Conservation (phyloP, 805 yeast species). For the Dipodascus geniculatus region DNA sequence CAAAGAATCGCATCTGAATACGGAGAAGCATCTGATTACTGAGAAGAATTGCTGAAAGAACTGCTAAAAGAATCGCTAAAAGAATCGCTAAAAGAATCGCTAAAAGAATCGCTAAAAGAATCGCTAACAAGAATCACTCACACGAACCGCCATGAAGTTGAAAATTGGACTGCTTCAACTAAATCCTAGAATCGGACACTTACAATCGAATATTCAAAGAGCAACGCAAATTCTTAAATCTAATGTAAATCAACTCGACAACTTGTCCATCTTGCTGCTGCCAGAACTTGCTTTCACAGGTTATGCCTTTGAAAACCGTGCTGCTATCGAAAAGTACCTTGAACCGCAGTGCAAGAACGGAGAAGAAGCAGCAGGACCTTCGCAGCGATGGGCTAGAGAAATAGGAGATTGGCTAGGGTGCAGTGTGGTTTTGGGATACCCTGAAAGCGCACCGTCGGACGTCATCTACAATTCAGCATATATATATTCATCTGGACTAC, state of each 20-base stretch:
- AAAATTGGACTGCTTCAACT: conserved; percentile 54
- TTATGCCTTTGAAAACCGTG: conserved; percentile 46
- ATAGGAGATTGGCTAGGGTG: conserved; percentile 42
- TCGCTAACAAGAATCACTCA: no score
- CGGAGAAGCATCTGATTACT: no score
- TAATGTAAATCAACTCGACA: conserved; percentile 38
- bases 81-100: no score
- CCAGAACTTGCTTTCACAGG: conserved; percentile 86
- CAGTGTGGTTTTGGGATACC: conserved; percentile 72
- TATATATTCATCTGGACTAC: conserved; percentile 36
- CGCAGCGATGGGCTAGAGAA: conserved; percentile 44
- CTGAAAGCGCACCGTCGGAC: conserved; percentile 35
- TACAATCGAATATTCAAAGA: conserved; percentile 40
- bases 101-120: no score
- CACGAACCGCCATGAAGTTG: background rate
- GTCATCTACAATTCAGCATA: conserved; percentile 59
- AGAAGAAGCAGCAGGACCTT: conserved; percentile 31
- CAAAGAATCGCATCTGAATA: no score
- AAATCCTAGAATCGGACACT: conserved; percentile 50
- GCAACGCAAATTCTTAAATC: conserved; percentile 22
- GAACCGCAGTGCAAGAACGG: conserved; percentile 26
- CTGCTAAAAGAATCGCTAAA: no score
- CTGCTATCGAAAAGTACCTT: conserved; percentile 44
- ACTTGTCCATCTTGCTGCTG: conserved; percentile 29
- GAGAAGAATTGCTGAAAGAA: no score